These are phyloP conservation scores for Hemisphaericaspora xylanilytica DNA, from an alignment of 1,139 yeast genomes.

Conservation along the genomic window DNA sequence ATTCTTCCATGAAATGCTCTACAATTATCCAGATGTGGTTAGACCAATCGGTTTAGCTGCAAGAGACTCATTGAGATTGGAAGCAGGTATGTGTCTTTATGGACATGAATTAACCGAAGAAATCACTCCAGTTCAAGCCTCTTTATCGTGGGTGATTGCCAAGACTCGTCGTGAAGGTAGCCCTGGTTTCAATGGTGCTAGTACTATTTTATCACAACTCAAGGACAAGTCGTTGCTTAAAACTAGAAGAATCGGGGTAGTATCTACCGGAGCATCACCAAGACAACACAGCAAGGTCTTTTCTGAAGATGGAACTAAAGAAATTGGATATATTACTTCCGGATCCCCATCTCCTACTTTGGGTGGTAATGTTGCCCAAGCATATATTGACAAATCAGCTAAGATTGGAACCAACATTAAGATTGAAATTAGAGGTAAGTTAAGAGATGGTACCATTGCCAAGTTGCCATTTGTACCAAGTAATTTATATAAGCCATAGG, in stretches of 20 bases:
- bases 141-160: slow-evolving; percentile 85
- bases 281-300: slow-evolving; percentile 76
- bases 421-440: slow-evolving; percentile 81
- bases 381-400: slow-evolving; percentile 71
- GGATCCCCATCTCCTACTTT: slow-evolving; percentile 89
- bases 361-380: slow-evolving; percentile 91
- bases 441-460: slow-evolving; percentile 67
- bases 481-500: slow-evolving; percentile 15
- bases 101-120: slow-evolving; percentile 85
- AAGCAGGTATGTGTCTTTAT: slow-evolving; percentile 97
- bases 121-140: slow-evolving; percentile 87
- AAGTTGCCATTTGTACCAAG: slow-evolving; percentile 79
- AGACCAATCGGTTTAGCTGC: slow-evolving; percentile 95
- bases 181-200: slow-evolving; percentile 74
- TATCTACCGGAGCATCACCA: slow-evolving; percentile 87
- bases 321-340: slow-evolving; percentile 77
- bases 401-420: slow-evolving; percentile 75
- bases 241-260: slow-evolving; percentile 70
- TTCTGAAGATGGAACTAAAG: slow-evolving; percentile 44
- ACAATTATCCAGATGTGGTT: slow-evolving; percentile 53
- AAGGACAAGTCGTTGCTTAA: slow-evolving; percentile 57
- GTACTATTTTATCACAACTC: slow-evolving; percentile 66
- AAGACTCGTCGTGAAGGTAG: slow-evolving; percentile 63
- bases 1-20: slow-evolving; percentile 62
- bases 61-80: slow-evolving; percentile 88